phyloP scores from a whole-genome alignment of 805 yeast genomes.

The Wilhelminamyces savonicus region DNA sequence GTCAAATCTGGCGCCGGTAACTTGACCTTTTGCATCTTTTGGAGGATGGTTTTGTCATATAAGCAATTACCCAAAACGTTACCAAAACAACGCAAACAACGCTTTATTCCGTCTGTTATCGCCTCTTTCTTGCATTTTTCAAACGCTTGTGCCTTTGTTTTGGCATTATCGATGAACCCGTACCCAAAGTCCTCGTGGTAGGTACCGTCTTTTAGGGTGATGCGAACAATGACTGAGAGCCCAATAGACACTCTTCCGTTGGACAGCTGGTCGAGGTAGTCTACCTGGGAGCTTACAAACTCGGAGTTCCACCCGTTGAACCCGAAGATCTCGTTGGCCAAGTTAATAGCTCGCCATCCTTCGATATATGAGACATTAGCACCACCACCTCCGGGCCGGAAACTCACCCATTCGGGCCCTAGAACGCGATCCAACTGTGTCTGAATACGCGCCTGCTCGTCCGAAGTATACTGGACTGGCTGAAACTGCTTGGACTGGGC shows the following conservation, averaged over 20 bases:
- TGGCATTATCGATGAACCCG: slow-evolving; percentile 68
- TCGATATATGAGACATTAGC: slow-evolving; percentile 66
- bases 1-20: slow-evolving; percentile 22
- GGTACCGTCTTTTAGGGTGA: slow-evolving; percentile 75
- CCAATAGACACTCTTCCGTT: slow-evolving; percentile 58
- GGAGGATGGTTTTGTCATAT: slow-evolving; percentile 66
- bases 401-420: slow-evolving; percentile 76
- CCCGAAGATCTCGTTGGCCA: slow-evolving; percentile 79
- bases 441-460: slow-evolving; percentile 31
- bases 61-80: slow-evolving; percentile 76
- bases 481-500: background rate
- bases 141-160: slow-evolving; percentile 64
- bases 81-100: slow-evolving; percentile 76
- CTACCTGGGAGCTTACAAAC: slow-evolving; percentile 57
- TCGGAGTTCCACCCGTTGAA: slow-evolving; percentile 82
- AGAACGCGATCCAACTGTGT: slow-evolving; percentile 31
- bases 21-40: slow-evolving; percentile 39
- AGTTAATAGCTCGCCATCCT: slow-evolving; percentile 77
- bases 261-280: slow-evolving; percentile 60
- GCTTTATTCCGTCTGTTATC: slow-evolving; percentile 74
- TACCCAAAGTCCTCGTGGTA: slow-evolving; percentile 73
- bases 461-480: slow-evolving; percentile 23
- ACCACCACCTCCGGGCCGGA: slow-evolving; percentile 71
- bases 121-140: slow-evolving; percentile 83
- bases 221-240: slow-evolving; percentile 62